Conservation (phyloP, 345 rosid species). For the Eutrema japonicum region DNA sequence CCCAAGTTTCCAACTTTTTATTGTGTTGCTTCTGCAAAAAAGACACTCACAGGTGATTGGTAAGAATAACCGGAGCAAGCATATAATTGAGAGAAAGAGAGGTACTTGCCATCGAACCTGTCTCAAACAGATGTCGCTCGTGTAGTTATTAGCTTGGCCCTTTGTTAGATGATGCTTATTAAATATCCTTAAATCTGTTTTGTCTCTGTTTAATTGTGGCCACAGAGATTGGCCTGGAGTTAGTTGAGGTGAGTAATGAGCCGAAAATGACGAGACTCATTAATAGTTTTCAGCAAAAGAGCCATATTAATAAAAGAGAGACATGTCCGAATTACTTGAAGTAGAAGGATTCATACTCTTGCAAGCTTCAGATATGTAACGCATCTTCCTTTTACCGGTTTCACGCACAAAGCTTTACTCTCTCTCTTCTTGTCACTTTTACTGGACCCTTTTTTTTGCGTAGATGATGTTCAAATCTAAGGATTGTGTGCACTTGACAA, state of each 20-base stretch:
- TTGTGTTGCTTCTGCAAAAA: slow-evolving; percentile 20
- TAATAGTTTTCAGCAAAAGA: slow-evolving; percentile 12
- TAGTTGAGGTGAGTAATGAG: slow-evolving; percentile 42
- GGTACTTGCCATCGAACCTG: slow-evolving; percentile 6
- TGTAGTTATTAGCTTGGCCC: slow-evolving; percentile 32
- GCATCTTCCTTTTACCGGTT: slow-evolving; percentile 29
- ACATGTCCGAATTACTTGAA: slow-evolving; percentile 15
- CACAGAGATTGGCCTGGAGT: slow-evolving; percentile 17
- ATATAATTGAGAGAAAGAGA: slow-evolving; percentile 30
- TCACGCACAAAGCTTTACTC: slow-evolving; percentile 23
- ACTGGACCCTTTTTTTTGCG: background rate
- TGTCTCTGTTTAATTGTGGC: slow-evolving; percentile 11
- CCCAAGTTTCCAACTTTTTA: slow-evolving; percentile 21
- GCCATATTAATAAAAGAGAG: slow-evolving; percentile 16
- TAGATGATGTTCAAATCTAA: background rate
- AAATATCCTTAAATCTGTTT: slow-evolving; percentile 14
- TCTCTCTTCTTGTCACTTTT: slow-evolving; percentile 8
- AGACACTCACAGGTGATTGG: background rate
- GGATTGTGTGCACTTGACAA: slow-evolving; percentile 5
- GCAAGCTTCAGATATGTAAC: slow-evolving; percentile 33
- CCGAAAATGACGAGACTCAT: slow-evolving; percentile 16
- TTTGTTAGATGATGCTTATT: slow-evolving; percentile 31
- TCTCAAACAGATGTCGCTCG: background rate
- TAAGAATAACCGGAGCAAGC: slow-evolving; percentile 1
- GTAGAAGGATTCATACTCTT: slow-evolving; percentile 31